phyloP scores from a whole-genome alignment of 768 basidiomycete species.

The Mycena filopes region DNA sequence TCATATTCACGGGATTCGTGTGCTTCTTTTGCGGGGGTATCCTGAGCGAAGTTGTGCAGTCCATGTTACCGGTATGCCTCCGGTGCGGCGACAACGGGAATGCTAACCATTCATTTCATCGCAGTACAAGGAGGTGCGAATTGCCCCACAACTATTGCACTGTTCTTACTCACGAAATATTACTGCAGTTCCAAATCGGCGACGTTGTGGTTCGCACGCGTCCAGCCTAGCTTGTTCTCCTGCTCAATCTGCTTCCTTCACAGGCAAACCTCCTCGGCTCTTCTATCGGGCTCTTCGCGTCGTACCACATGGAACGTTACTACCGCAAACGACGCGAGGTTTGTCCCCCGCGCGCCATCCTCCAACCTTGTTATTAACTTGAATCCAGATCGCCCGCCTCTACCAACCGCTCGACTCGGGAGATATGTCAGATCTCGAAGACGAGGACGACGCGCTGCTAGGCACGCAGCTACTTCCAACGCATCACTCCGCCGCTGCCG shows the following conservation, averaged over 20 bases:
- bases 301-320: conserved; percentile 78
- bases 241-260: conserved; percentile 13
- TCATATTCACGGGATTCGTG: conserved; percentile 73
- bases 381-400: conserved; percentile 73
- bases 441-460: conserved; percentile 57
- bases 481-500: conserved; percentile 38
- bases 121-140: conserved; percentile 31
- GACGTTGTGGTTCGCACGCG: conserved; percentile 70
- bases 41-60: conserved; percentile 85
- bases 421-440: conserved; percentile 62
- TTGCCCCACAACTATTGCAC: conserved; percentile 44
- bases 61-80: conserved; percentile 72
- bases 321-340: conserved; percentile 86
- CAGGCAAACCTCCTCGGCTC: conserved; percentile 87
- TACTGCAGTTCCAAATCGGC: conserved; percentile 62
- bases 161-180: conserved; percentile 67
- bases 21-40: conserved; percentile 87
- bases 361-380: not conserved
- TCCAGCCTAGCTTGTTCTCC: conserved; percentile 22
- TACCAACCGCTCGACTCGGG: conserved; percentile 77
- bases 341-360: conserved; percentile 18
- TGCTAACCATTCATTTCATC: not conserved
- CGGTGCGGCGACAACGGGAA: not conserved
- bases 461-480: conserved; percentile 71
- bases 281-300: conserved; percentile 69